These are phyloP conservation scores for Quercus bicolor DNA, from an alignment of 306 rosid species.

Conservation along the genomic window DNA sequence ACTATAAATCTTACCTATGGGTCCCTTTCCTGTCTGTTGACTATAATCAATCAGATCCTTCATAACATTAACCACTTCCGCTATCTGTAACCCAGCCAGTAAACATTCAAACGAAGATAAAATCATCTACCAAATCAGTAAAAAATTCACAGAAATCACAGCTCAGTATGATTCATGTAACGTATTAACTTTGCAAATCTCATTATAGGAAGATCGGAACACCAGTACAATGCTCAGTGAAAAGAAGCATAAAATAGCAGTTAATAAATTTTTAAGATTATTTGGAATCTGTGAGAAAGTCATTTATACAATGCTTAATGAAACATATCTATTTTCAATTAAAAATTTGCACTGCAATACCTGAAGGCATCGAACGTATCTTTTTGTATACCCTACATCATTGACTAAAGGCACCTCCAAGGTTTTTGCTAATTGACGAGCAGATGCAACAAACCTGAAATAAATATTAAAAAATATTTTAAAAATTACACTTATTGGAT, in stretches of 20 bases:
- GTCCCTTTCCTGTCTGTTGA: constrained; percentile 78
- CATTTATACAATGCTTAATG: not conserved
- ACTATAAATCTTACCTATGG: constrained; percentile 68
- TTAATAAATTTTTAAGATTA: not conserved
- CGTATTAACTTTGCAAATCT: not conserved
- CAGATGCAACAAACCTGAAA: constrained; percentile 86
- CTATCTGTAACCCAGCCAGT: constrained; percentile 54
- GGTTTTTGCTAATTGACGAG: constrained; percentile 90
- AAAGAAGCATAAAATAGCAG: not conserved
- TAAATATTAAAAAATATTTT: too few relatives aligned
- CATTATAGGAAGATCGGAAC: not conserved
- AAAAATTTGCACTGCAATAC: constrained; percentile 31
- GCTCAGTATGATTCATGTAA: not conserved
- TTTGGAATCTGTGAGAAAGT: not conserved
- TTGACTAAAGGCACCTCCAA: constrained; percentile 97
- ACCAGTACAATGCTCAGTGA: not conserved
- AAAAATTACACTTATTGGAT: not conserved
- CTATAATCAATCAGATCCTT: constrained; percentile 96
- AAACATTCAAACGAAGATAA: not conserved
- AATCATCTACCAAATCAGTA: not conserved
- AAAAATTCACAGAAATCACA: constrained; percentile 3
- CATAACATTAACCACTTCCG: constrained; percentile 97
- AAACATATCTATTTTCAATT: not conserved
- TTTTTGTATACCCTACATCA: constrained; percentile 97
- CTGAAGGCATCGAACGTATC: constrained; percentile 99